Evolutionary conservation across 1,284 basidiomycete species (phyloP), one percentile per base, ranked within the genome.

Genomic region (Apiotrichum gamsii): DNA sequence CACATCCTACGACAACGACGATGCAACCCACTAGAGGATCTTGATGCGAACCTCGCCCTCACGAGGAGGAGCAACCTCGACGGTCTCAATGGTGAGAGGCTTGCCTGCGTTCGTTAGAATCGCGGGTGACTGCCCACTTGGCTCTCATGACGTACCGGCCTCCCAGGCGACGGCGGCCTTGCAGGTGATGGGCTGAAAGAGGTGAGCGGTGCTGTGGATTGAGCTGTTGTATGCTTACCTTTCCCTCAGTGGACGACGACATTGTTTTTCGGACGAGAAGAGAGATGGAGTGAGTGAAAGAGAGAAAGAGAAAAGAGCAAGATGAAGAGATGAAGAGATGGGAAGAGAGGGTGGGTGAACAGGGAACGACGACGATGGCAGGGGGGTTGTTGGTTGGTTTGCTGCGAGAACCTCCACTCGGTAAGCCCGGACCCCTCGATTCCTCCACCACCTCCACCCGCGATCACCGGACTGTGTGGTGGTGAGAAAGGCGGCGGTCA

Each of bases 131-230:
- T 20, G 15, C 18, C 3, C 33, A n/a, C 21, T n/a, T 2, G 3
- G 3, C n/a, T n/a, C n/a, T n/a, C 31, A 5, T 18, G 14, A 23
- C 18, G 11, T 11, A 70, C 86, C 86, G 16, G 94, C 90, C 53
- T 80, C 90, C 95, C 94, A 98, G 67, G 91, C 95, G 54, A 97
- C 84, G 43, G 93, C 93, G 43, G 91, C 90, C 73, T 90, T 93
- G 78, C 91, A 96, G 49, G 78, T 87, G 74, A 96, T 95, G 48
- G 80, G 72, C 74, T 70, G 42, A 1, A 13, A 34, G 39, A 28
- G 46, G 46, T 20, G 5, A 15, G 8, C 4, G 19, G 20, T 21
- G 5, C 4, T 28, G 20, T 21, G 5, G 4, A 13, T 19, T 19
- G n/a, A 20, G 39, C 8, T 14, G n/a, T n/a, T n/a, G 3, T 8